These are phyloP conservation scores for Cymodocea nodosa DNA, from an alignment of 116 monocot species.

Conservation along the genomic window DNA sequence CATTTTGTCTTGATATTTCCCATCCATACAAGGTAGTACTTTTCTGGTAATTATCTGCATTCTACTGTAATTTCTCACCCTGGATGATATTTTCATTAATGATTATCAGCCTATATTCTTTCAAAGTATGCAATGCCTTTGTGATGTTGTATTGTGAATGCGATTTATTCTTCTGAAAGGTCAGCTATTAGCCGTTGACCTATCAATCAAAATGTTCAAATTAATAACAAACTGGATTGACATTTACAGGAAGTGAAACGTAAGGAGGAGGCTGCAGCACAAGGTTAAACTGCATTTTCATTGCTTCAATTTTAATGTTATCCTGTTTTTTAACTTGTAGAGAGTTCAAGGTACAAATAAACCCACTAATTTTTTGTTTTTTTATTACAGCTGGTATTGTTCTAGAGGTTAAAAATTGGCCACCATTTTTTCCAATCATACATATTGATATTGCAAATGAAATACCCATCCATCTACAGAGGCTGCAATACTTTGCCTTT, in stretches of 20 bases:
- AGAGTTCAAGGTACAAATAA: background rate
- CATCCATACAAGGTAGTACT: too few species aligned
- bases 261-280: slow-evolving; percentile 82
- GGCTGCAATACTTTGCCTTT: slow-evolving; percentile 90
- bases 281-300: slow-evolving; percentile 27
- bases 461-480: slow-evolving; percentile 85
- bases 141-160: too few species aligned
- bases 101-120: too few species aligned
- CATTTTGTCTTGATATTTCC: too few species aligned
- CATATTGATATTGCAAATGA: slow-evolving; percentile 96
- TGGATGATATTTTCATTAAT: too few species aligned
- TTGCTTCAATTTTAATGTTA: background rate
- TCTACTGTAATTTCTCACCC: too few species aligned
- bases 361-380: background rate
- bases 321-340: background rate
- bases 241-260: slow-evolving; percentile 70
- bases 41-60: too few species aligned
- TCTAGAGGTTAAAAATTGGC: slow-evolving; percentile 93
- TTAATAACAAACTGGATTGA: background rate
- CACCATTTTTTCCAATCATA: slow-evolving; percentile 85
- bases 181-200: background rate
- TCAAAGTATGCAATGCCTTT: too few species aligned
- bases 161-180: background rate
- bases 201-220: background rate
- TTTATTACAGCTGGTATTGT: slow-evolving; percentile 76